A percentile compares a stretch with the other conserved stretches of the same genome.
phyloP scores from a whole-genome alignment of 306 rosid genomes.

The Cucumis hystrix region DNA sequence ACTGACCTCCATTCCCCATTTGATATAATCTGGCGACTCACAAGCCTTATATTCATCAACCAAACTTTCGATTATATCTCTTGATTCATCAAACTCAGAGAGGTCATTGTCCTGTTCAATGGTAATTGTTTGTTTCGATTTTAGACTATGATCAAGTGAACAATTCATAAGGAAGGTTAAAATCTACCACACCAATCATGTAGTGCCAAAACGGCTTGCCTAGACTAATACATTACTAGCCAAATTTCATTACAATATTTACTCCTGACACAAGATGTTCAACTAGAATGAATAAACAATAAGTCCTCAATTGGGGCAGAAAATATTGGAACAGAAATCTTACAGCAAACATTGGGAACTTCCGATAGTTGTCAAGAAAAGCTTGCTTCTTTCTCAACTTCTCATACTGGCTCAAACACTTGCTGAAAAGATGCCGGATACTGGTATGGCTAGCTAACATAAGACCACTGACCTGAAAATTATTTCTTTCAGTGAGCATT shows the following conservation, averaged over 20 bases:
- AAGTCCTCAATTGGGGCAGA: neutral
- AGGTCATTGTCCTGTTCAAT: constrained; percentile 91
- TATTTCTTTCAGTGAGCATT: neutral
- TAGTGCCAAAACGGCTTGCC: neutral
- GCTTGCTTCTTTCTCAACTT: constrained; percentile 97
- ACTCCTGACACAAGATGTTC: neutral
- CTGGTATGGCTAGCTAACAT: constrained; percentile 98
- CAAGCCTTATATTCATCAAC: constrained; percentile 98
- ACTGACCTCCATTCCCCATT: constrained; percentile 99
- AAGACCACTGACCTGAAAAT: constrained; percentile 85
- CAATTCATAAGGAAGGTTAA: constrained; percentile 7
- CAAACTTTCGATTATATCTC: constrained; percentile 87
- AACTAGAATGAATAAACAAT: neutral
- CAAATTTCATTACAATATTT: neutral
- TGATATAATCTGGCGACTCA: constrained; percentile 97
- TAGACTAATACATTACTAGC: neutral
- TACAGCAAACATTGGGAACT: constrained; percentile 99
- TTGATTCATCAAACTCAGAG: constrained; percentile 96
- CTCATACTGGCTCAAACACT: constrained; percentile 89
- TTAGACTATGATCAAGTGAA: constrained; percentile 13
- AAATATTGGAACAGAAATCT: constrained; percentile 19
- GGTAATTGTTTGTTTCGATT: constrained; percentile 9
- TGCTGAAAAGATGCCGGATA: constrained; percentile 95
- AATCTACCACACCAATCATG: neutral
- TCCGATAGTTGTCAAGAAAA: constrained; percentile 87